Conservation (phyloP, 805 yeast species). For the Kuraishia floccosa region DNA sequence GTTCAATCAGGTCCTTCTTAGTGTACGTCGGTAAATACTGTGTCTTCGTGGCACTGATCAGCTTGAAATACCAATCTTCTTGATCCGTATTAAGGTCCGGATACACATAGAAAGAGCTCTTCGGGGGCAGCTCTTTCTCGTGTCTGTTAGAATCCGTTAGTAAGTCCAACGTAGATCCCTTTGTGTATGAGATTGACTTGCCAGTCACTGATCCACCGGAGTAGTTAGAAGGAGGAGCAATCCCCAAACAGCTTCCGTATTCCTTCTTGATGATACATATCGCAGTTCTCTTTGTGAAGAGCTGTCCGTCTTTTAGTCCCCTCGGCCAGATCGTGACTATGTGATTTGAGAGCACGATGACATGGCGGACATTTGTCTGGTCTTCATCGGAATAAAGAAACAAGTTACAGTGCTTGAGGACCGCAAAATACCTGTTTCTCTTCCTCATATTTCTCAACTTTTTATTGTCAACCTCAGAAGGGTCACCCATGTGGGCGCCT, state of each 20-base stretch:
- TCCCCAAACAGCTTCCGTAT: neutral
- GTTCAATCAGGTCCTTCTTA: conserved; percentile 30
- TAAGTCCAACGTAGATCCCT: conserved; percentile 7
- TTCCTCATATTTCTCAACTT: conserved; percentile 26
- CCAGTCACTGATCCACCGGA: neutral
- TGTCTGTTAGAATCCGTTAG: conserved; percentile 9
- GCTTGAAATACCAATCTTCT: conserved; percentile 88
- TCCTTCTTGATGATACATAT: conserved; percentile 33
- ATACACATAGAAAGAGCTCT: conserved; percentile 46
- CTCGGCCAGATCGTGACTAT: conserved; percentile 84
- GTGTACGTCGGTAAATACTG: conserved; percentile 11
- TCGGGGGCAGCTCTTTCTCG: conserved; percentile 16
- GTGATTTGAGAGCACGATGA: conserved; percentile 61
- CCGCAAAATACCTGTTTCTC: conserved; percentile 56
- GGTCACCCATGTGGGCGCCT: conserved; percentile 9
- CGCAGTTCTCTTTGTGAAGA: conserved; percentile 73
- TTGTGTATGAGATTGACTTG: neutral
- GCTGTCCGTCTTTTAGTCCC: conserved; percentile 54
- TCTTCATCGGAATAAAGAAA: conserved; percentile 71
- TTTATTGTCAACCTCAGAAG: conserved; percentile 21
- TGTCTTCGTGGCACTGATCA: conserved; percentile 64
- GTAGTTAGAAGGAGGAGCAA: too few relatives aligned
- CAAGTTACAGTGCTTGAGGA: conserved; percentile 77
- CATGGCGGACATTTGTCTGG: conserved; percentile 60
- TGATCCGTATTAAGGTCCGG: conserved; percentile 71